Evolutionary conservation across 768 basidiomycete genomes (phyloP).

Genomic region (Mycena polygramma): DNA sequence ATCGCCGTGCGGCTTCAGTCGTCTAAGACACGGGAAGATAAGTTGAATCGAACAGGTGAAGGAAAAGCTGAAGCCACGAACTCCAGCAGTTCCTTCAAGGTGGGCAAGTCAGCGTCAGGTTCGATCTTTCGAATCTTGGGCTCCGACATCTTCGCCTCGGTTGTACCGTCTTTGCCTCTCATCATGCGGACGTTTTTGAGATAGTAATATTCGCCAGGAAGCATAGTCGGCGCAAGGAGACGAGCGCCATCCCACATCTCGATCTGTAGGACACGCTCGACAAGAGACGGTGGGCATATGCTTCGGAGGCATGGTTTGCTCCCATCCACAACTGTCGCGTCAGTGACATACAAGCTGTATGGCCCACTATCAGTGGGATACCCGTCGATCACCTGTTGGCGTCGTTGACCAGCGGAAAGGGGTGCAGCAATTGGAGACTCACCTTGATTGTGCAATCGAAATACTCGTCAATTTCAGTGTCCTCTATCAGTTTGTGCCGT

Average conservation of each 20-base stretch:
- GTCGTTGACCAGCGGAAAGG: constrained; percentile 7
- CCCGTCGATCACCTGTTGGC: constrained; percentile 62
- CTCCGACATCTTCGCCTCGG: constrained; percentile 68
- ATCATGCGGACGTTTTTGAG: constrained; percentile 67
- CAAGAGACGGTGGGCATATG: constrained; percentile 64
- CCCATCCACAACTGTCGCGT: constrained; percentile 65
- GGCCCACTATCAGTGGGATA: constrained; percentile 50
- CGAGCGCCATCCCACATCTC: constrained; percentile 71
- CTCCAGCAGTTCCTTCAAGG: constrained; percentile 67
- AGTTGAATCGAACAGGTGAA: constrained; percentile 9
- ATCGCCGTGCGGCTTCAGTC: constrained; percentile 43
- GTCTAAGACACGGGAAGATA: constrained; percentile 49
- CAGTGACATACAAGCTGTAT: constrained; percentile 72
- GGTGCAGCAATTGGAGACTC: constrained; percentile 26
- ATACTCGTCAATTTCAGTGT: constrained; percentile 62
- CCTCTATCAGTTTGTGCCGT: constrained; percentile 64
- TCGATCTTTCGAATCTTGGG: constrained; percentile 61
- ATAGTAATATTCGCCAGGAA: constrained; percentile 62
- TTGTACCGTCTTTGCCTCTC: constrained; percentile 50
- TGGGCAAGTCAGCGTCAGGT: constrained; percentile 49
- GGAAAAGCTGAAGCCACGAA: constrained; percentile 45
- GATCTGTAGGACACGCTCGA: constrained; percentile 62
- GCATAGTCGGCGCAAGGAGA: constrained; percentile 56
- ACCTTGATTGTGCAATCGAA: constrained; percentile 79
- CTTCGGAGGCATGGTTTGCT: constrained; percentile 49